phyloP scores from a whole-genome alignment of 2,329 filamentous ascomycete genomes.

The Sporothrix humicola region DNA sequence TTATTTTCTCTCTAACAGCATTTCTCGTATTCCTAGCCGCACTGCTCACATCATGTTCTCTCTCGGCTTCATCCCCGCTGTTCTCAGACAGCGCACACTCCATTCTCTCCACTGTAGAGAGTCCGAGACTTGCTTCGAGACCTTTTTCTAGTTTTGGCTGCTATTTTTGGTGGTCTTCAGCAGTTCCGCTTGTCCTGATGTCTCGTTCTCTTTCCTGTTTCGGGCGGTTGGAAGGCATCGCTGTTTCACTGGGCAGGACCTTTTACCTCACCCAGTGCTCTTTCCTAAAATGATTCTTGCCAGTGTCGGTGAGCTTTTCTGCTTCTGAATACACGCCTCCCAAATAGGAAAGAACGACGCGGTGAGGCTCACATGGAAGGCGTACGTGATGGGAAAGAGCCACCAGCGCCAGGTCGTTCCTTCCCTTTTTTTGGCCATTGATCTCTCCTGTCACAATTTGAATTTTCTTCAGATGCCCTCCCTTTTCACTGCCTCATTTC shows the following conservation, averaged over 20 bases:
- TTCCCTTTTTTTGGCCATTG: neutral
- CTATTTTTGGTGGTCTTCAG: neutral
- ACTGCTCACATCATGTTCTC: neutral
- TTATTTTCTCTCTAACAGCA: neutral
- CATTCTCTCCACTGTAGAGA: no score
- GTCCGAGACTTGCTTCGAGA: neutral
- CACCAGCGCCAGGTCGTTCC: neutral
- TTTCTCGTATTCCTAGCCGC: neutral
- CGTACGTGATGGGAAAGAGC: slow-evolving; percentile 7
- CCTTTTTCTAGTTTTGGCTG: neutral
- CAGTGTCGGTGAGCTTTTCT: neutral
- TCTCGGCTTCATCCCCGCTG: neutral
- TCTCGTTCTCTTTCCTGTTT: neutral
- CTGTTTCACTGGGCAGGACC: slow-evolving; percentile 11
- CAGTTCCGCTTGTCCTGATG: neutral
- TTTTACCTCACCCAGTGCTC: neutral
- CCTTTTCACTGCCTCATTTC: neutral
- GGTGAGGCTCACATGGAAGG: neutral
- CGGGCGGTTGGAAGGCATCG: neutral
- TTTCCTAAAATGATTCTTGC: neutral
- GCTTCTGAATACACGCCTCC: neutral
- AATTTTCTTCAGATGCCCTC: neutral
- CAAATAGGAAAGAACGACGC: slow-evolving; percentile 22
- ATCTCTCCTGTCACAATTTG: neutral
- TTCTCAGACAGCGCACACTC: neutral